Base-by-base conservation (phyloP, 352 stramenopile genomes). In the Globisporangium lucens region DNA sequence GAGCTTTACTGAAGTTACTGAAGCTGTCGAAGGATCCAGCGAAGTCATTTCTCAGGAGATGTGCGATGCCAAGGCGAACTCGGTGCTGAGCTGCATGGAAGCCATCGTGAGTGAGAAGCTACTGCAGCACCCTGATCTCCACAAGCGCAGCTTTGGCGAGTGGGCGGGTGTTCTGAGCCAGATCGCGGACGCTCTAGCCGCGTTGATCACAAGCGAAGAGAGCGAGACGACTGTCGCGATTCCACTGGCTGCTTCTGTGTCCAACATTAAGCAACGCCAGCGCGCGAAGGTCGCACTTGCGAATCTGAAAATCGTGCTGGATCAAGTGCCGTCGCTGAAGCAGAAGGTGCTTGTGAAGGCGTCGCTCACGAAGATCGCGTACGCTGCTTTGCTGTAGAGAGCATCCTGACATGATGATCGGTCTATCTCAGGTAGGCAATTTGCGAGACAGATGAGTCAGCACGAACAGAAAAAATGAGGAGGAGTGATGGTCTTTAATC, bases 121-220 rank as follows among this genome's bases (percentile, higher is more conserved):
- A 57, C 51, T 86, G 38, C 67, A 74, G 51, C 82, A 85, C 30
- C 62, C 58, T 2, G 82, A 93, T 24, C 73, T 84, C n/a, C 74
- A 89, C 63, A 83, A 76, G n/a, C 66, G 68, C n/a, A 63, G 60
- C 20, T 88, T 89, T 46, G 47, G 43, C 13, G 71, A 87, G 24
- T 93, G 83, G 85, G 72, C 78, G 0, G n/a, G 24, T 1, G 47
- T 90, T 51, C 61, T 91, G 5, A 55, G 61, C 2, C 67, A 68
- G 2, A 77, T 83, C 20, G 63, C 71, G 4, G 71, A 71, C 2
- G 70, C 82, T 3, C 67, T 91, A 13, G 64, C 74, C 2, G 20
- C 22, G 13, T 20, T 68, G 8, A 41, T 61, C 12, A 20, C 41
- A 5, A 62, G 38, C 24, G 30, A 38, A 7, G 51, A 60, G 15